Evolutionary conservation across 106 monocot species (phyloP), one percentile per base, ranked within the genome.

Genomic region (Cymbidium sinense): DNA sequence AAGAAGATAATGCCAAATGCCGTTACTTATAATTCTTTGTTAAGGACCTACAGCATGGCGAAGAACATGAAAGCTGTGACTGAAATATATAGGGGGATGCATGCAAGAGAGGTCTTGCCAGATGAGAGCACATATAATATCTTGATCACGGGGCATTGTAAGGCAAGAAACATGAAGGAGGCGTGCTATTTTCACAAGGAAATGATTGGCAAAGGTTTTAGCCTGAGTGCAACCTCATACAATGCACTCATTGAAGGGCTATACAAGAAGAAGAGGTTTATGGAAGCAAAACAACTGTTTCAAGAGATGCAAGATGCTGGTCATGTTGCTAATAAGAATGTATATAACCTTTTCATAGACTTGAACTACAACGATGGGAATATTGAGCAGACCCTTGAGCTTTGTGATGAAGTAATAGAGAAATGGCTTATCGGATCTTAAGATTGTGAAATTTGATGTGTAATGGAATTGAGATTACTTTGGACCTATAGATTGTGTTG

Each of bases 121-220:
- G 86, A 99, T 85, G 95, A 92, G 80, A 94, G 80, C 67, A 99
- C 94, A 0, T 99, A 99, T 67, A 94, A 99, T 64, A 99, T 95
- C 47, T 77, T 99, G 80, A 82, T 99, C 81, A 89, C 74, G 50
- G 99, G 99, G 20, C 99, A 99, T 87, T 95, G 82, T 30, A 99
- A 91, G 76, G 84, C 83, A 33, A 94, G 99, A 77, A 99, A 99
- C 75, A 87, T 93, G 83, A 99, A 95, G 81, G 99, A 99, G 78
- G 92, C 95, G 19, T 85, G 84, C 36, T 93, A 88, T 91, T 83
- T 95, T 28, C 83, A 93, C 29, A 88, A 31, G 34, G 95, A 99
- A 84, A 89, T 99, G 95, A 61, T 76, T 25, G 81, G 79, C 34
- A 99, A 91, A 67, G 99, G 94, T 29, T 91, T 92, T 51, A 78